Base-by-base conservation (phyloP, 2,329 filamentous ascomycete genomes). In the Cercospora beticola region DNA sequence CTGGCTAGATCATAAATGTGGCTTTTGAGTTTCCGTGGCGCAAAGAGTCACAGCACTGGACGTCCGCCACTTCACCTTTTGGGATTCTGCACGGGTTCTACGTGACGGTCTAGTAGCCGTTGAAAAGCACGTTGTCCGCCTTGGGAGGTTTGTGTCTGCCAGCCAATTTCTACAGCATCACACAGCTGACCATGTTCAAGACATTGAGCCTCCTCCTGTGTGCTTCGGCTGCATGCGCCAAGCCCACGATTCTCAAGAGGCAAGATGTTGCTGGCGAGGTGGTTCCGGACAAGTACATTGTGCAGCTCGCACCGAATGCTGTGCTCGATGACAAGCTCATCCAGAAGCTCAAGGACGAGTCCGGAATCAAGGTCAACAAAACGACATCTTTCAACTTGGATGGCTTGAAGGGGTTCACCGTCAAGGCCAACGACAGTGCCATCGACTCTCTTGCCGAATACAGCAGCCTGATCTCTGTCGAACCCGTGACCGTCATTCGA, bases 241-340 rank as follows among this genome's bases (percentile, higher is more conserved):
- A 63, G 26, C 40, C 60, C 4, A 52, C 21, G 18, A 63, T 63
- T 21, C 26, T 52, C 9, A 63, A 21, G 43, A 49, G 60, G 40
- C 31, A 40, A 63, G 60, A 63, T 8, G 43, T 63, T 8, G 67
- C 65, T 23, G 64, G 64, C 12, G 54, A 71, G 14, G 68, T 68
- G 18, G 68, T 74, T 14, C 61, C 69, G 33, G 70, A 65, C 57
- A 62, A 68, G 64, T 74, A 71, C 68, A 74, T 74, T 36, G 71
- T 68, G 52, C 65, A 67, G 33, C 43, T 73, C 40, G 68, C 70
- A 31, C 65, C 68, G 36, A 62, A 70, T 58, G 64, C 65, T 43
- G 43, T 56, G 8, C 66, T 72, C 14, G 66, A 58, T n/a, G 43
- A 63, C 60, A 43, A 21, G 43, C 43, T 63, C 12, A 63, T 63